Evolutionary conservation across 371 early-diverging fungal species (phyloP).

Genomic region (Mortierella polycephala): DNA sequence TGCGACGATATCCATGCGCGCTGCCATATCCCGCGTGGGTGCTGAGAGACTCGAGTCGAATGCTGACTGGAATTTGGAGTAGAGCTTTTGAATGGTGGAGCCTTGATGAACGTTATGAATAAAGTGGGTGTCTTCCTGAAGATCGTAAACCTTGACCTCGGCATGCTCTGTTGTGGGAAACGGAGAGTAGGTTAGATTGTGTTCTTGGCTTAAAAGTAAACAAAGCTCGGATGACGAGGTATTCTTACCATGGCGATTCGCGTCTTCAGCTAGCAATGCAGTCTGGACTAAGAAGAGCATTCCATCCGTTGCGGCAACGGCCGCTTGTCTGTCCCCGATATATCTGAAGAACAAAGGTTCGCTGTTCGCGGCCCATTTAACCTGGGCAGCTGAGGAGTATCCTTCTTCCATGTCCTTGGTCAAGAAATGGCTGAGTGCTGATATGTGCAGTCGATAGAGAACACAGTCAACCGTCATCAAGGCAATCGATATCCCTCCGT

Average conservation of each 20-base stretch:
- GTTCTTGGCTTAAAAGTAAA: too few species aligned
- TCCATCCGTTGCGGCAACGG: conserved; percentile 21
- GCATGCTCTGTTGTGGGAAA: conserved; percentile 24
- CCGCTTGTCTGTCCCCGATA: conserved; percentile 36
- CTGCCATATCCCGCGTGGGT: conserved; percentile 17
- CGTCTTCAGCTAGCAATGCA: conserved; percentile 31
- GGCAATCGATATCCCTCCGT: conserved; percentile 37
- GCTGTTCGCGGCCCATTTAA: conserved; percentile 24
- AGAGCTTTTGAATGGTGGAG: conserved; percentile 30
- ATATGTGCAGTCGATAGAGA: conserved; percentile 34
- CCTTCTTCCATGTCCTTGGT: conserved; percentile 20
- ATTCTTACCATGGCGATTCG: conserved; percentile 29
- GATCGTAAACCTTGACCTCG: conserved; percentile 25
- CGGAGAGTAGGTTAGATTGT: background rate
- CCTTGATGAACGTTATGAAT: conserved; percentile 25
- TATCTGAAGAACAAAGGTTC: conserved; percentile 31
- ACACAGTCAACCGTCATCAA: conserved; percentile 40
- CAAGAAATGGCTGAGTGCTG: conserved; percentile 32
- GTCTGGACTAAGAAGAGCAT: conserved; percentile 28
- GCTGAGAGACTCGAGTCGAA: conserved; percentile 13
- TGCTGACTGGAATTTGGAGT: conserved; percentile 20
- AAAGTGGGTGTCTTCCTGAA: conserved; percentile 26
- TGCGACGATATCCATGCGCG: conserved; percentile 25
- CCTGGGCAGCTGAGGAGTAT: conserved; percentile 22
- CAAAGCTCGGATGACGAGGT: too few species aligned